Percentiles rank a stretch among this genome's conserved stretches.
Evolutionary conservation across 345 rosid species (phyloP).

Genomic region (Pistacia vera): DNA sequence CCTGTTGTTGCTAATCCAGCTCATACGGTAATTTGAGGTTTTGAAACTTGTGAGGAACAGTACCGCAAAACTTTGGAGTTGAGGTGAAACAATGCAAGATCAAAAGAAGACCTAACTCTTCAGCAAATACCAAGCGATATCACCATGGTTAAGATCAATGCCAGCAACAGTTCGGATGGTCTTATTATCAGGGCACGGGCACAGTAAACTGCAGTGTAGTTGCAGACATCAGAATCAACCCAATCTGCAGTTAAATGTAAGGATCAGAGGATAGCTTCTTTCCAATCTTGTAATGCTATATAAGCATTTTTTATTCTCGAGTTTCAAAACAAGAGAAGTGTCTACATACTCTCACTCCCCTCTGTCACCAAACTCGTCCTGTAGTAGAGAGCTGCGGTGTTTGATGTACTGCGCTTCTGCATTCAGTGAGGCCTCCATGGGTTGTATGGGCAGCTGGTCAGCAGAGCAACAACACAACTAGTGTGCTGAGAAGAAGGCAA

Average conservation of each 20-base stretch:
- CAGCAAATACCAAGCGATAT: slow-evolving; percentile 79
- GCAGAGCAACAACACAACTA: slow-evolving; percentile 26
- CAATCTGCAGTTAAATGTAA: slow-evolving; percentile 53
- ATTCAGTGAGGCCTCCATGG: slow-evolving; percentile 59
- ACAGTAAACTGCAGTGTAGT: slow-evolving; percentile 64
- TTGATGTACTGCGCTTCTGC: slow-evolving; percentile 62
- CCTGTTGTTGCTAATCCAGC: slow-evolving; percentile 89
- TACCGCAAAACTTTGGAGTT: slow-evolving; percentile 85
- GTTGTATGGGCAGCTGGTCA: slow-evolving; percentile 30
- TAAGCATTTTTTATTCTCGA: slow-evolving; percentile 60
- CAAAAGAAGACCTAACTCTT: slow-evolving; percentile 75
- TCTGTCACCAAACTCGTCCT: slow-evolving; percentile 86
- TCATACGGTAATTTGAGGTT: slow-evolving; percentile 61
- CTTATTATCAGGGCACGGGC: slow-evolving; percentile 55
- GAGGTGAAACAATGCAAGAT: slow-evolving; percentile 86
- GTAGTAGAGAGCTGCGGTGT: slow-evolving; percentile 88
- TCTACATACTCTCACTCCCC: slow-evolving; percentile 79
- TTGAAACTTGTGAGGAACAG: slow-evolving; percentile 58
- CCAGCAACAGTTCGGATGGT: slow-evolving; percentile 75
- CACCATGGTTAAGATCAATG: slow-evolving; percentile 82
- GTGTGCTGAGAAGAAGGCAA: slow-evolving; percentile 19
- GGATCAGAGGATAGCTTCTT: slow-evolving; percentile 88
- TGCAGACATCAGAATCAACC: slow-evolving; percentile 71
- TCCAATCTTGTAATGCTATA: slow-evolving; percentile 90
- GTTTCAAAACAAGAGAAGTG: slow-evolving; percentile 66